These are phyloP conservation scores for Mucor piriformis DNA, from an alignment of 371 early-diverging fungal genomes.

Conservation along the genomic window DNA sequence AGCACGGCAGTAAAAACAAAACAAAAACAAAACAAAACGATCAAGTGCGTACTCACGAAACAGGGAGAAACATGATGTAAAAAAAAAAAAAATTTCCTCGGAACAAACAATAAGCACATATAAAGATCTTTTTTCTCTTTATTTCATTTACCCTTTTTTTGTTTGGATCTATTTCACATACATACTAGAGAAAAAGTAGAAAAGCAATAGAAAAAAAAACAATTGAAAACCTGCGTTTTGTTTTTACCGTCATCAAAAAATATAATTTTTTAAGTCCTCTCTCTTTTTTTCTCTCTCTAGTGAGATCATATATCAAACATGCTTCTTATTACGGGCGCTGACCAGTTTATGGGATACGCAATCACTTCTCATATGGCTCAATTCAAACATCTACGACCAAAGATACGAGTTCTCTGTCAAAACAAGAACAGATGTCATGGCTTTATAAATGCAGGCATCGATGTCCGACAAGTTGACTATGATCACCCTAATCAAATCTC, in stretches of 20 bases:
- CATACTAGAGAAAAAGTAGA: too few relatives aligned
- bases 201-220: neutral
- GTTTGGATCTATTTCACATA: neutral
- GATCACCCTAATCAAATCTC: conserved; percentile 39
- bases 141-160: neutral
- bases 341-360: conserved; percentile 45
- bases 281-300: too few relatives aligned
- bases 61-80: neutral
- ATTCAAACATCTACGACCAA: conserved; percentile 23
- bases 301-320: conserved; percentile 16
- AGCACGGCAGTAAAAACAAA: too few relatives aligned
- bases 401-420: conserved; percentile 38
- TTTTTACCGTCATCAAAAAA: neutral
- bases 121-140: neutral
- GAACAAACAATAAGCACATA: neutral
- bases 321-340: conserved; percentile 47
- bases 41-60: too few relatives aligned
- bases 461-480: conserved; percentile 40
- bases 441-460: conserved; percentile 27
- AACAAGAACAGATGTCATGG: conserved; percentile 27
- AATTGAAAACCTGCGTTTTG: too few relatives aligned
- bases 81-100: neutral
- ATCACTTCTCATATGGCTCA: conserved; percentile 44
- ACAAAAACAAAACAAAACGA: neutral
- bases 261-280: neutral